A percentile compares a stretch with the other conserved stretches of the same genome.
Conservation (phyloP, 768 basidiomycete genomes). For the Tulasnella calospora region DNA sequence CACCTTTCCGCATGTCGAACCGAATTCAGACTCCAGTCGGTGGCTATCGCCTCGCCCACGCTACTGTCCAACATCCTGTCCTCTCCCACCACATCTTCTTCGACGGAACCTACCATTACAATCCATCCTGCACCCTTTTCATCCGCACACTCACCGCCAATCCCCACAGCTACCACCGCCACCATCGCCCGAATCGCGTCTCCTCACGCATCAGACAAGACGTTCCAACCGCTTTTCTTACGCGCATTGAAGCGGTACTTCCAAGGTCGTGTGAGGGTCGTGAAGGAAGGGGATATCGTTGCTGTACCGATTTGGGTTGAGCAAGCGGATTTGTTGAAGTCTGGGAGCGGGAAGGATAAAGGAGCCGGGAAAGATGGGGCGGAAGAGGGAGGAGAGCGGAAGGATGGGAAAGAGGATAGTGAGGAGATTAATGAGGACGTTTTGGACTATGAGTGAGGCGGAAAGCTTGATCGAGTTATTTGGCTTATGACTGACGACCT, state of each 20-base stretch:
- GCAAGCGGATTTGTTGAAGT: conserved; percentile 14
- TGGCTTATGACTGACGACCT: not conserved
- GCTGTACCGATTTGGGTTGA: conserved; percentile 47
- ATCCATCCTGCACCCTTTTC: conserved; percentile 59
- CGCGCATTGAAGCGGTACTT: conserved; percentile 62
- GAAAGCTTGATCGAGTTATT: too few species aligned
- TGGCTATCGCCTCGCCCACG: conserved; percentile 44
- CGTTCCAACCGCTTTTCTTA: conserved; percentile 59
- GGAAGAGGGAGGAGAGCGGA: conserved; percentile 29
- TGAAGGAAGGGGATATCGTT: conserved; percentile 72
- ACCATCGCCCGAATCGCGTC: conserved; percentile 80
- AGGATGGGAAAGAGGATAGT: conserved; percentile 33
- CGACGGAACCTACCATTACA: conserved; percentile 30
- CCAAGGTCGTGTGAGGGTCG: conserved; percentile 47
- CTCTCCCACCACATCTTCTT: conserved; percentile 5
- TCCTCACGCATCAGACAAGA: conserved; percentile 58
- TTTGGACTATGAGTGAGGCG: conserved; percentile 14
- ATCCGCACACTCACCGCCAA: conserved; percentile 45
- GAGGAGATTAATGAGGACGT: conserved; percentile 31
- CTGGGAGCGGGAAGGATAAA: conserved; percentile 22
- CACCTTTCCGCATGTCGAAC: not conserved
- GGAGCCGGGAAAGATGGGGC: conserved; percentile 20
- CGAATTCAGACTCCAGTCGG: not conserved
- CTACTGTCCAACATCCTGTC: conserved; percentile 47
- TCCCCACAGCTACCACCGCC: conserved; percentile 64